Evolutionary conservation across 2,329 filamentous ascomycete species (phyloP).

Genomic region (Curvularia eragrostidis): DNA sequence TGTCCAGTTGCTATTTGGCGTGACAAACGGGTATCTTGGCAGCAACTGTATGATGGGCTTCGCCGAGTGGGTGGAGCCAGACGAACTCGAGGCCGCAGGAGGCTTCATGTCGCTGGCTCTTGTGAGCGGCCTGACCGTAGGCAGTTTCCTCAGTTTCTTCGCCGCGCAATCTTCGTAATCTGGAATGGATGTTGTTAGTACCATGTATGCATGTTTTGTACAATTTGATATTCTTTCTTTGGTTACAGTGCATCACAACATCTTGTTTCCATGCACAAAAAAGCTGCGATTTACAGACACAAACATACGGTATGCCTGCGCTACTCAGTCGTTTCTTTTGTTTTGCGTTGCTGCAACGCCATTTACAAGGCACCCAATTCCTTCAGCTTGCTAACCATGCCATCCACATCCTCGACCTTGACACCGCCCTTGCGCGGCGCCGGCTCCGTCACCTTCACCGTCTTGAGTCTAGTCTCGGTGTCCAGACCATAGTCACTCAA

Average conservation of each 20-base stretch:
- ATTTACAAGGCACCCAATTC: slow-evolving; percentile 85
- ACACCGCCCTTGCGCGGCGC: slow-evolving; percentile 86
- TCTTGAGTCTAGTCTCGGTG: slow-evolving; percentile 78
- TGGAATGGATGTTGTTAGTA: background rate
- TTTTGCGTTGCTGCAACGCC: background rate
- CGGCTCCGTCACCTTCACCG: slow-evolving; percentile 89
- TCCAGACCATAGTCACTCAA: slow-evolving; percentile 78
- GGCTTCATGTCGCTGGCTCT: slow-evolving; percentile 93
- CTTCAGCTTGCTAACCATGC: slow-evolving; percentile 92
- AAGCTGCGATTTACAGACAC: background rate
- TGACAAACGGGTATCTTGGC: slow-evolving; percentile 86
- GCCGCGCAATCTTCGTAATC: slow-evolving; percentile 53
- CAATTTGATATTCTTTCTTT: background rate
- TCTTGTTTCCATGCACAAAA: background rate
- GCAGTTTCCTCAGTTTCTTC: slow-evolving; percentile 89
- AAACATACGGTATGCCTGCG: background rate
- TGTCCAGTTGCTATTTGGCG: slow-evolving; percentile 82
- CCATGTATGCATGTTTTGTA: background rate
- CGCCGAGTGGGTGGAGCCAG: slow-evolving; percentile 77
- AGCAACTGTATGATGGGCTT: slow-evolving; percentile 93
- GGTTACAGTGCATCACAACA: background rate
- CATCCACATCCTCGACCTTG: slow-evolving; percentile 97
- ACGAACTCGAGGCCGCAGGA: slow-evolving; percentile 86
- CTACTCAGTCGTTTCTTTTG: background rate
- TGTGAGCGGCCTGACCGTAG: slow-evolving; percentile 80